Evolutionary conservation across 2,329 filamentous ascomycete species (phyloP), one percentile per base, ranked within the genome.

Genomic region (Xylaria sp.): DNA sequence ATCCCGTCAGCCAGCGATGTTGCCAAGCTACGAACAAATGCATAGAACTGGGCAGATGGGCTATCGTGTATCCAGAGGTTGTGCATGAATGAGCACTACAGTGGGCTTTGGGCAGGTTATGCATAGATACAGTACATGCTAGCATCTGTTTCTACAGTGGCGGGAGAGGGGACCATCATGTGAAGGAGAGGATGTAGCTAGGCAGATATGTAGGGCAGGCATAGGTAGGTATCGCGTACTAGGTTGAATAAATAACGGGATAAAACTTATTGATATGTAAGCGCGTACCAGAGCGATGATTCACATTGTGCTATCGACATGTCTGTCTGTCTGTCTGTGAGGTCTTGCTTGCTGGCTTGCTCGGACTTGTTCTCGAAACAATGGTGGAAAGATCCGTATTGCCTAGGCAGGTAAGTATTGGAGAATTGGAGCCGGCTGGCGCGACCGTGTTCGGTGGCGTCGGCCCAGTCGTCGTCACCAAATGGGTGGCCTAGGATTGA

Each of bases 1-100:
- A 55, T 63, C 53, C 57, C 55, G 63, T 65, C 58, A 64, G 63
- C 63, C 54, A 64, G 57, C 53, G 55, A 56, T 39, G 37, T 48
- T 63, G 63, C 60, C 57, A 63, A 64, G 58, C 50, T 56, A 54
- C 29, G 5, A 34, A 34, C 21, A 51, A 39, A 39, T 44, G 49
- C 43, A 45, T 45, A 39, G n/a, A 55, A 38, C 44, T 44, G 50
- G 21, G 41, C 34, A 45, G 29, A 51, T 37, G 22, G 26, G 40
- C 41, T 40, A 42, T 48, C 21, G 29, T 45, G 41, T 39, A 50
- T 54, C 21, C 29, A 45, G 18, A 22, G 22, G 41, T 43, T 34
- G 9, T 34, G 3, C 29, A 13, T 34, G 29, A 13, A 13, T 13
- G 4, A 13, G 16, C 29, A 34, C 29, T 34, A 34, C 5, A 34